Base-by-base conservation (phyloP, 139 green algal genomes). In the Chlorella sorokiniana region DNA sequence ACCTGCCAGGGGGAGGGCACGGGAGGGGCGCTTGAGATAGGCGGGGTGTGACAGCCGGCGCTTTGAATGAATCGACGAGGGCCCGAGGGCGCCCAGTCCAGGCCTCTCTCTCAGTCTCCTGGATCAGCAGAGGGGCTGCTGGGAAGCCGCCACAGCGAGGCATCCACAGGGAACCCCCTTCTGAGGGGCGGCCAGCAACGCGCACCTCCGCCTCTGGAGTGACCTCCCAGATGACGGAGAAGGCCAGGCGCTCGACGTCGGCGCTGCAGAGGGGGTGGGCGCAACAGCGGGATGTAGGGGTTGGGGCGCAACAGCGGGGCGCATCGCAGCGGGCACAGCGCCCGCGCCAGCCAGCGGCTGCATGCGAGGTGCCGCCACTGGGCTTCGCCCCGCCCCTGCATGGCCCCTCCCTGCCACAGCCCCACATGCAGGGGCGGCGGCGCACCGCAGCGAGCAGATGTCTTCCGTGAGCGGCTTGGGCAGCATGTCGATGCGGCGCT, bases 401-500 rank as follows among this genome's bases (percentile, higher is more conserved):
- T 59, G 48, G 16, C 11, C 48, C 48, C 48, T 59, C 48, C 11
- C 48, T 59, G 48, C 48, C 48, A 59, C 48, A 25, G 48, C 48
- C 48, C 48, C 48, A 59, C 48, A 59, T 25, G 48, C 48, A 59
- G 16, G 48, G 14, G n/a, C 10, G 18, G 61, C 8, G 71, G 27
- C 64, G 35, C 29, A 77, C 65, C 64, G 72, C 72, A 93, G 79
- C 45, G 86, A 94, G 91, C 96, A 99, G 38, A 99, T 96, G 81
- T 99, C 92, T 85, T 98, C 96, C 0, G 92, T 97, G 31, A 98
- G 89, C 7, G 95, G 88, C 84, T 95, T 96, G 65, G 95, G 95
- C 61, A 98, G 89, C 95, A 98, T 98, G 87, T 97, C 93, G 16
- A 98, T 95, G n/a, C 94, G 88, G 14, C 91, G 88, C 74, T 97